Evolutionary conservation across 2,329 filamentous ascomycete species (phyloP).

Genomic region (Botrytis sinoallii): DNA sequence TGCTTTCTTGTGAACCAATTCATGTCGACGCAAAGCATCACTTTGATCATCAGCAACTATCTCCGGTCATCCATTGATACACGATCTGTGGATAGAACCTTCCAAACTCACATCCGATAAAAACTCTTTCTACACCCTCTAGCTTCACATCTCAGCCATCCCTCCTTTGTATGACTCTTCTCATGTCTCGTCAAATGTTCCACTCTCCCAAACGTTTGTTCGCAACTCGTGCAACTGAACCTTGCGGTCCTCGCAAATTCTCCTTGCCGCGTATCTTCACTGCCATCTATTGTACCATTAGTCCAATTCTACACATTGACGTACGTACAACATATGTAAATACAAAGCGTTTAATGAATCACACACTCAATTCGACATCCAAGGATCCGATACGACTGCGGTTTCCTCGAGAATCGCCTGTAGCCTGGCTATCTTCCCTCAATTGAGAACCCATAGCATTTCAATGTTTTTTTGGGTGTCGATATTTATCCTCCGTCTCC

Average conservation of each 20-base stretch:
- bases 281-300: not conserved
- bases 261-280: not conserved
- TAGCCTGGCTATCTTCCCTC: not conserved
- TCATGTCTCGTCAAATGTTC: conserved; percentile 10
- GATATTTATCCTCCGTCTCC: not conserved
- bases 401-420: not conserved
- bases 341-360: not conserved
- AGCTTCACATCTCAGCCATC: not conserved
- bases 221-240: conserved; percentile 2
- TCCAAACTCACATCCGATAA: conserved; percentile 3
- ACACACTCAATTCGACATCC: not conserved
- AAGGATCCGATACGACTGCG: not conserved
- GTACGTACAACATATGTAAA: not conserved
- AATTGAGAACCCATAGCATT: not conserved
- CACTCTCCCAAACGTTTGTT: not conserved
- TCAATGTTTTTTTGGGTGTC: not conserved
- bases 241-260: not conserved
- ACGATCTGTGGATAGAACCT: not conserved
- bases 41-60: not conserved
- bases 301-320: not conserved
- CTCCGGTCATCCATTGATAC: not conserved
- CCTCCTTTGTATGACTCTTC: not conserved
- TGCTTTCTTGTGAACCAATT: conserved; percentile 6
- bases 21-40: conserved; percentile 14
- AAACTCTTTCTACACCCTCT: conserved; percentile 6